phyloP scores from a whole-genome alignment of 140 eudicot species.

The Erigeron philadelphicus region DNA sequence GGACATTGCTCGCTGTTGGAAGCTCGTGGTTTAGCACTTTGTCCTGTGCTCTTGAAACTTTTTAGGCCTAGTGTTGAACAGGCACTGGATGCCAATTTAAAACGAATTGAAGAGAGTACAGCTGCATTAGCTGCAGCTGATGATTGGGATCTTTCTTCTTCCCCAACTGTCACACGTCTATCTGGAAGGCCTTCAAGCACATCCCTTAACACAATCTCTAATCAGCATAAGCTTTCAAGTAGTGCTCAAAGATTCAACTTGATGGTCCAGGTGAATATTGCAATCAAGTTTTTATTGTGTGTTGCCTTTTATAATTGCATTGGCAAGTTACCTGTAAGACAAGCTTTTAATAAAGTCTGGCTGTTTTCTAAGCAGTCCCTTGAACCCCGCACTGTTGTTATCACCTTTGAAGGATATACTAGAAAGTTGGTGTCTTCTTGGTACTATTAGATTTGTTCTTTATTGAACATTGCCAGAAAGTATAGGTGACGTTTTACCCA shows the following conservation, averaged over 20 bases:
- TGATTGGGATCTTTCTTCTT: slow-evolving; percentile 82
- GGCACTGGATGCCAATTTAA: slow-evolving; percentile 93
- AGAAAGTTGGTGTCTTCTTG: neutral
- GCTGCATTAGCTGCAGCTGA: slow-evolving; percentile 99
- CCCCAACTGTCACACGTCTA: slow-evolving; percentile 54
- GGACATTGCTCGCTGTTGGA: slow-evolving; percentile 96
- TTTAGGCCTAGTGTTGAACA: slow-evolving; percentile 98
- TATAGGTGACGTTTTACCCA: neutral
- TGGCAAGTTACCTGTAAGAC: neutral
- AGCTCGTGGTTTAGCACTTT: slow-evolving; percentile 85
- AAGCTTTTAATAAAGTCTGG: slow-evolving; percentile 3
- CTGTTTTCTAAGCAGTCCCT: slow-evolving; percentile 12
- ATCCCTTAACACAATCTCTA: slow-evolving; percentile 39
- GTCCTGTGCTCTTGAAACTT: slow-evolving; percentile 83
- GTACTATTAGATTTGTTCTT: neutral
- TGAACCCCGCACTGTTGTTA: neutral
- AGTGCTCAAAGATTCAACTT: slow-evolving; percentile 93
- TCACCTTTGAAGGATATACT: neutral
- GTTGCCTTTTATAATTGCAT: slow-evolving; percentile 4
- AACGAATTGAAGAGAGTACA: slow-evolving; percentile 90
- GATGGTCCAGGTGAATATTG: slow-evolving; percentile 79
- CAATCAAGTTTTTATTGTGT: neutral
- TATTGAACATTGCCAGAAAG: neutral
- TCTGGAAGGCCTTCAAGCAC: slow-evolving; percentile 64
- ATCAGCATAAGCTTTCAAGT: slow-evolving; percentile 80